These are phyloP conservation scores for Avicennia marina DNA, from an alignment of 257 asterid genomes.

Conservation along the genomic window DNA sequence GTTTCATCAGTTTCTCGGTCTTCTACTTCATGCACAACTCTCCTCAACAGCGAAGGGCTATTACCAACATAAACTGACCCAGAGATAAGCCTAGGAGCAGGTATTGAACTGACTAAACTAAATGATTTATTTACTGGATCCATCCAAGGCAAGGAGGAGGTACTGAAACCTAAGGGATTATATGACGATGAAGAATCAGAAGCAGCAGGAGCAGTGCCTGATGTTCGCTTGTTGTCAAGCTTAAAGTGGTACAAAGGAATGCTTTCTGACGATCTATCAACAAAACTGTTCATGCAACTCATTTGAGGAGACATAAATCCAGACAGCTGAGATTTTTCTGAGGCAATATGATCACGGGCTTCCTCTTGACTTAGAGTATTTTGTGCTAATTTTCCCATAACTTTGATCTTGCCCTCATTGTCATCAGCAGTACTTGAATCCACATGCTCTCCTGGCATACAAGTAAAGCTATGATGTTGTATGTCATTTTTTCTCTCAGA, in stretches of 20 bases:
- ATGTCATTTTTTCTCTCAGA: slow-evolving; percentile 51
- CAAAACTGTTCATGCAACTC: slow-evolving; percentile 83
- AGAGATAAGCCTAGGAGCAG: slow-evolving; percentile 73
- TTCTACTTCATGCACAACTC: slow-evolving; percentile 98
- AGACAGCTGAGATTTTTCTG: slow-evolving; percentile 87
- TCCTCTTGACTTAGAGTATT: slow-evolving; percentile 42
- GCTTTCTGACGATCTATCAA: slow-evolving; percentile 88
- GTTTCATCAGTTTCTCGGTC: slow-evolving; percentile 80
- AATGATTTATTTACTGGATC: slow-evolving; percentile 81
- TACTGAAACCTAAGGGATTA: slow-evolving; percentile 69
- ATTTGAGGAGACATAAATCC: slow-evolving; percentile 96
- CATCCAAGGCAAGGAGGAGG: slow-evolving; percentile 91
- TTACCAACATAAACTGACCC: slow-evolving; percentile 76
- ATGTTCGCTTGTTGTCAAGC: slow-evolving; percentile 59
- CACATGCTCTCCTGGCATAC: slow-evolving; percentile 29
- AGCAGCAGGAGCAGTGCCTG: slow-evolving; percentile 42
- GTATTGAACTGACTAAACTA: slow-evolving; percentile 72
- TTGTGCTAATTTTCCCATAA: slow-evolving; percentile 47
- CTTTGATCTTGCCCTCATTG: slow-evolving; percentile 45
- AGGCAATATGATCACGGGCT: slow-evolving; percentile 48
- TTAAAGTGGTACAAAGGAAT: slow-evolving; percentile 88
- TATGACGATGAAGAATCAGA: slow-evolving; percentile 62
- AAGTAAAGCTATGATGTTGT: slow-evolving; percentile 33
- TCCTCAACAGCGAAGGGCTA: slow-evolving; percentile 67
- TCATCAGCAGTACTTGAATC: slow-evolving; percentile 39